Conservation (phyloP, 2,329 filamentous ascomycete genomes). For the Aspergillus intermedius region DNA sequence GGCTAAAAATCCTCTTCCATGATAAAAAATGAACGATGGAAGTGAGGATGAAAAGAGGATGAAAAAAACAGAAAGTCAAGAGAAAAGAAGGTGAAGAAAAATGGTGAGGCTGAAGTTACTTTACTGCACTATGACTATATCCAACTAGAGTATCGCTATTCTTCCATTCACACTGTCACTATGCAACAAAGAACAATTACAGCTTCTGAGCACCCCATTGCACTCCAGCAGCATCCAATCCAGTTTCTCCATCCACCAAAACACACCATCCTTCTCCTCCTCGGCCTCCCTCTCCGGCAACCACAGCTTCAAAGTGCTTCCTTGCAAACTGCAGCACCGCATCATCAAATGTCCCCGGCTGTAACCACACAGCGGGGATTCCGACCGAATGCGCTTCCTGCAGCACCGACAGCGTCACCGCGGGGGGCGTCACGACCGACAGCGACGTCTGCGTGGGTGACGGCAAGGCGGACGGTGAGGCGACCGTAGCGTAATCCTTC, state of each 20-base stretch:
- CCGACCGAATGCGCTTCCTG: conserved; percentile 70
- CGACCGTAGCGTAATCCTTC: conserved; percentile 56
- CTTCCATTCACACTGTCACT: too few relatives aligned
- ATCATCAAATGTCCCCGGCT: conserved; percentile 82
- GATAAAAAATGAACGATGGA: not conserved
- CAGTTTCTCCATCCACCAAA: conserved; percentile 69
- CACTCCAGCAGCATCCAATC: conserved; percentile 52
- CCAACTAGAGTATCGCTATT: too few relatives aligned
- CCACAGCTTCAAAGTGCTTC: conserved; percentile 60
- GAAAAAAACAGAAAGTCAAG: not conserved
- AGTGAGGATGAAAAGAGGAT: not conserved
- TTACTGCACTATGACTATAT: not conserved
- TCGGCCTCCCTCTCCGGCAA: conserved; percentile 59
- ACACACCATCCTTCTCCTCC: conserved; percentile 80
- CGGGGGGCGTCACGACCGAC: conserved; percentile 80
- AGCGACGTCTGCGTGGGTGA: conserved; percentile 65
- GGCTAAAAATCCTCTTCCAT: not conserved
- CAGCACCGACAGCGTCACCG: conserved; percentile 66
- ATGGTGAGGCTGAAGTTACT: conserved; percentile 4
- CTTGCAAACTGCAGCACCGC: conserved; percentile 65
- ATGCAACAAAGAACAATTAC: conserved; percentile 13
- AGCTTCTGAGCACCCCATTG: conserved; percentile 38
- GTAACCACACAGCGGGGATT: conserved; percentile 73
- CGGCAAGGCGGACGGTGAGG: conserved; percentile 59
- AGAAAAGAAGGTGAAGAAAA: conserved; percentile 1